Base-by-base conservation (phyloP, 2,329 filamentous ascomycete genomes). In the Hysterium pulicare region DNA sequence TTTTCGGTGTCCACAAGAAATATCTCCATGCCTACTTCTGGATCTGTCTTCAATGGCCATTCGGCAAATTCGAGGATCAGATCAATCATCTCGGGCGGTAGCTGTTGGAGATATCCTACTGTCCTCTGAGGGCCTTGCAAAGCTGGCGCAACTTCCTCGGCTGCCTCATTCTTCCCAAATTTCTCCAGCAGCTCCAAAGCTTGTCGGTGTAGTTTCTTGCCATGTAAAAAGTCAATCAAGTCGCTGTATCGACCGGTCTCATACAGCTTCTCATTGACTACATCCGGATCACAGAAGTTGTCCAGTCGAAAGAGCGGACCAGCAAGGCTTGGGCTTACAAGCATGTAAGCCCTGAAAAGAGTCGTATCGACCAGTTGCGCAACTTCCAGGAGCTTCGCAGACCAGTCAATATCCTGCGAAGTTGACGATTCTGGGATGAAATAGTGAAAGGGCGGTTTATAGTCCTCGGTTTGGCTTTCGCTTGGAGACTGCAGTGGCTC, bases 161-260 rank as follows among this genome's bases (percentile, higher is more conserved):
- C 71, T 1, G 69, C 70, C 44, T 74, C 68, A 32, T 70, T 71
- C 46, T 69, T 79, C 15, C 91, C 91, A 54, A 96, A 96, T 49
- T 84, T 86, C 53, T 81, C 79, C 1, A 98, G 76, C 22, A 96
- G 71, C 51, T 89, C 86, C 15, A 98, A 71, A 0, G 93, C 91
- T 59, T 94, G 84, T 15, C 84, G 82, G 67, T 98, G 93, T 31
- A 97, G 77, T 64, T 86, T 90, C 71, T 98, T 98, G 49, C 93
- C 93, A 57, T 94, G 89, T 53, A 97, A 83, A 62, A 98, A 98
- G 64, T 97, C 91, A n/a, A 98, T 90, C 2, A 98, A 74, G 68
- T 97, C 91, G 39, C 85, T 91, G 67, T 95, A 96, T 23, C 90
- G 82, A 44, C 87, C 87, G 31, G 84, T 88, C 62, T 95, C 88